These are phyloP conservation scores for Entrophospora sp. DNA, from an alignment of 192 early-diverging fungal genomes.

Conservation along the genomic window DNA sequence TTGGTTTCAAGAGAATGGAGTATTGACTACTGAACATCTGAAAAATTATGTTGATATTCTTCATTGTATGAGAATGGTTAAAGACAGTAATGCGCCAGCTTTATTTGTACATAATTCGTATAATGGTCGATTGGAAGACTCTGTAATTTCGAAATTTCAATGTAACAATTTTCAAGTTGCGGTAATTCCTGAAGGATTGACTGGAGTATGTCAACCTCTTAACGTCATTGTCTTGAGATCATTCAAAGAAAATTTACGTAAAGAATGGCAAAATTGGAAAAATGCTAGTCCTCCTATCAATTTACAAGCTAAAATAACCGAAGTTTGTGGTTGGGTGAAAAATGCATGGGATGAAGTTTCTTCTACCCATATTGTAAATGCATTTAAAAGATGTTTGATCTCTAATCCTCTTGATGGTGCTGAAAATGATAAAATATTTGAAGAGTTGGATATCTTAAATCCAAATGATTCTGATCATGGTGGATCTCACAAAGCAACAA, in stretches of 20 bases:
- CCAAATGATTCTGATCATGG: too few relatives aligned
- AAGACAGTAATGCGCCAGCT: neutral
- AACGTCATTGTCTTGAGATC: neutral
- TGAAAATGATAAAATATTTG: too few relatives aligned
- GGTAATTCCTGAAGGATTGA: neutral
- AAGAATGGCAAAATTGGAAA: neutral
- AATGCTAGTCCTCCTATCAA: neutral
- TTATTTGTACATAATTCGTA: neutral
- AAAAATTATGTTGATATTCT: neutral
- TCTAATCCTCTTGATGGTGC: neutral
- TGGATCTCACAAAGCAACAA: too few relatives aligned
- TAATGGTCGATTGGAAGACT: neutral
- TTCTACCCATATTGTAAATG: neutral
- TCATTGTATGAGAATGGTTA: neutral
- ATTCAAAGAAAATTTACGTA: neutral
- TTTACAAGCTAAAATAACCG: neutral
- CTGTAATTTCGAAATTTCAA: neutral
- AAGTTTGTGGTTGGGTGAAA: neutral
- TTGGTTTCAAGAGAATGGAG: slow-evolving; percentile 7
- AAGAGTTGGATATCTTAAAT: too few relatives aligned
- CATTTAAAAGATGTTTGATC: neutral
- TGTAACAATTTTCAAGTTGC: neutral
- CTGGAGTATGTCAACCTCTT: neutral
- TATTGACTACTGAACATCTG: neutral
- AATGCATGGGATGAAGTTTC: slow-evolving; percentile 7